Percentiles rank a stretch among this genome's conserved stretches.
These are phyloP conservation scores for Boechera divaricarpa DNA, from an alignment of 345 rosid genomes.

Conservation along the genomic window DNA sequence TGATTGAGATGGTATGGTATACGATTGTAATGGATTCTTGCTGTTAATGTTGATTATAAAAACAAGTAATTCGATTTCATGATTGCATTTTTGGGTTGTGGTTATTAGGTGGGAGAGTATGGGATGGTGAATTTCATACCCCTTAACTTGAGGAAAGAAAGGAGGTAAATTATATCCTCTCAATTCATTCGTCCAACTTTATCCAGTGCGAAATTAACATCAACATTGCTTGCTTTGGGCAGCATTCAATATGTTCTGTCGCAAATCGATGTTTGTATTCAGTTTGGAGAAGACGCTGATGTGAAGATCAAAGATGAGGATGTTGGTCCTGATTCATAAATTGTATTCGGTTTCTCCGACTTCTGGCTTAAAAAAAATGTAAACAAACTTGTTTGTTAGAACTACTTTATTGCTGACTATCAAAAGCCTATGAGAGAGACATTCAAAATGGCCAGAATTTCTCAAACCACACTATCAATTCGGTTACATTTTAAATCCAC, in stretches of 20 bases:
- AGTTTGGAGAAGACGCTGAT: conserved; percentile 93
- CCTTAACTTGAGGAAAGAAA: conserved; percentile 76
- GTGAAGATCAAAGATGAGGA: conserved; percentile 81
- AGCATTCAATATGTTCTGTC: conserved; percentile 75
- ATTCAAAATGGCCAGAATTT: not conserved
- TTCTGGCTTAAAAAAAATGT: not conserved
- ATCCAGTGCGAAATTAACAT: not conserved
- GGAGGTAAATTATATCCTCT: conserved; percentile 54
- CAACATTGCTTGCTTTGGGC: conserved; percentile 32
- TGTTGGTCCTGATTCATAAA: conserved; percentile 32
- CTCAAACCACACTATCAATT: not conserved
- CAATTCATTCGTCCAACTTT: not conserved
- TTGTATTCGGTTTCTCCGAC: not conserved
- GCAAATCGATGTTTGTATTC: conserved; percentile 82
- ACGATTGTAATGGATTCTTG: conserved; percentile 2
- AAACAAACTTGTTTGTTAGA: conserved; percentile 23
- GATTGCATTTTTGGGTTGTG: conserved; percentile 14
- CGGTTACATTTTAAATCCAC: too few species aligned
- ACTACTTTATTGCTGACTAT: not conserved
- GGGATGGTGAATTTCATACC: conserved; percentile 93
- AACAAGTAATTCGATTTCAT: not conserved
- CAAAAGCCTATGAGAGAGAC: not conserved
- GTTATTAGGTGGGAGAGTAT: conserved; percentile 72
- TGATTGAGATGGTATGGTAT: conserved; percentile 67
- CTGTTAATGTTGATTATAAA: not conserved